Evolutionary conservation across 176 grass and related monocot species (phyloP).

Genomic region (Neostapfia colusana): DNA sequence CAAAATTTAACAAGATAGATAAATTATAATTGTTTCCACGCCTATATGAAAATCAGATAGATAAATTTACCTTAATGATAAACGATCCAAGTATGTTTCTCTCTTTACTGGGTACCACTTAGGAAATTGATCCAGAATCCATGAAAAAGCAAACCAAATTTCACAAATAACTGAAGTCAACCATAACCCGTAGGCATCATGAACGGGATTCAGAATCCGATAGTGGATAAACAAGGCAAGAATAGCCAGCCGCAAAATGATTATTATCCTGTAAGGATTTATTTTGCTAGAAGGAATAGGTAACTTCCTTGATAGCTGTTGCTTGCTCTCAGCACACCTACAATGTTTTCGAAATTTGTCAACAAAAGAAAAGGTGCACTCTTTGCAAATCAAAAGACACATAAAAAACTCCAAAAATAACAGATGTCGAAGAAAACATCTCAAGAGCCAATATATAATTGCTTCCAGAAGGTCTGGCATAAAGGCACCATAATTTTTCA

Average conservation of each 20-base stretch:
- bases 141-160: constrained; percentile 40
- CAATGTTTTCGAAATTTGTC: constrained; percentile 16
- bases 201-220: constrained; percentile 63
- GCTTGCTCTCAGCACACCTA: constrained; percentile 37
- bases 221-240: constrained; percentile 68
- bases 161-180: constrained; percentile 48
- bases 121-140: constrained; percentile 41
- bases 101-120: constrained; percentile 54
- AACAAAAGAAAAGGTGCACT: not conserved
- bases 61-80: constrained; percentile 59
- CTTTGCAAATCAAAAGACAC: not conserved
- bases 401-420: not conserved
- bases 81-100: constrained; percentile 76
- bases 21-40: not conserved
- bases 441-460: not conserved
- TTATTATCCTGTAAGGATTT: constrained; percentile 43
- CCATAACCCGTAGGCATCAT: constrained; percentile 70
- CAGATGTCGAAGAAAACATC: not conserved
- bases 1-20: not conserved
- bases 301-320: constrained; percentile 33
- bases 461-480: not conserved
- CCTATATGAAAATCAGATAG: not conserved
- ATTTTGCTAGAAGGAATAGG: constrained; percentile 44
- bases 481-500: constrained; percentile 10
- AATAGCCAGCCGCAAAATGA: constrained; percentile 39